These are phyloP conservation scores for Kodamaea nitidulidarum DNA, from an alignment of 805 yeast species.

Conservation along the genomic window DNA sequence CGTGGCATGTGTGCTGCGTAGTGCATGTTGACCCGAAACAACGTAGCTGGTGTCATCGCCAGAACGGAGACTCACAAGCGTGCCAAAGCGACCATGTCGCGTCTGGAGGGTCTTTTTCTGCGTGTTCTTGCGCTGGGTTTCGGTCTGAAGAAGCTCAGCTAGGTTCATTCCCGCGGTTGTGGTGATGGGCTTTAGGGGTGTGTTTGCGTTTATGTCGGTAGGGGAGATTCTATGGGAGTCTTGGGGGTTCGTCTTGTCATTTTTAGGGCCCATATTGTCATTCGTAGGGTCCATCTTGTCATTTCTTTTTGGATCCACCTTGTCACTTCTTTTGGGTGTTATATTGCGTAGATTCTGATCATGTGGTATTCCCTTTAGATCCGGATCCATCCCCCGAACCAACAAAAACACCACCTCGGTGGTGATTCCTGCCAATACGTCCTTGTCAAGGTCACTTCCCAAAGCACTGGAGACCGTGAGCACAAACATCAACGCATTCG, in stretches of 20 bases:
- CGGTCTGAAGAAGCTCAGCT: conserved; percentile 54
- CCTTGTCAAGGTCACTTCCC: conserved; percentile 58
- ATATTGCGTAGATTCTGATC: too few relatives aligned
- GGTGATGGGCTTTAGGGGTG: conserved; percentile 17
- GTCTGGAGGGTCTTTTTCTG: conserved; percentile 53
- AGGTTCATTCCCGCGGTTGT: conserved; percentile 40
- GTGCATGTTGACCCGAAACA: conserved; percentile 66
- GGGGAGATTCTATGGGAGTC: too few relatives aligned
- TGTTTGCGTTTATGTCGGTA: conserved; percentile 4
- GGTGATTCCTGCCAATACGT: conserved; percentile 56
- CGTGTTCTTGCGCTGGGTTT: conserved; percentile 48
- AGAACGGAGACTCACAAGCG: conserved; percentile 69
- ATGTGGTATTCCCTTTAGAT: background rate
- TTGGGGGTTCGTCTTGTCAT: too few relatives aligned
- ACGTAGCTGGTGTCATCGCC: conserved; percentile 59
- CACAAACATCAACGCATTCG: conserved; percentile 68
- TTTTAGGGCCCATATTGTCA: background rate
- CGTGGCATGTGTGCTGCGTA: conserved; percentile 47
- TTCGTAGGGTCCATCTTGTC: too few relatives aligned
- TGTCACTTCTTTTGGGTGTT: too few relatives aligned
- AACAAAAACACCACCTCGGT: conserved; percentile 68
- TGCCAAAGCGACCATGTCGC: conserved; percentile 90
- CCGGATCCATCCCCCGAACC: conserved; percentile 28
- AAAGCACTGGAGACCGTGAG: conserved; percentile 67
- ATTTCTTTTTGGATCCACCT: too few relatives aligned